Percentiles rank a stretch among this genome's conserved stretches.
phyloP scores from a whole-genome alignment of 495 filamentous ascomycete species.

The Umbilicaria muhlenbergii region DNA sequence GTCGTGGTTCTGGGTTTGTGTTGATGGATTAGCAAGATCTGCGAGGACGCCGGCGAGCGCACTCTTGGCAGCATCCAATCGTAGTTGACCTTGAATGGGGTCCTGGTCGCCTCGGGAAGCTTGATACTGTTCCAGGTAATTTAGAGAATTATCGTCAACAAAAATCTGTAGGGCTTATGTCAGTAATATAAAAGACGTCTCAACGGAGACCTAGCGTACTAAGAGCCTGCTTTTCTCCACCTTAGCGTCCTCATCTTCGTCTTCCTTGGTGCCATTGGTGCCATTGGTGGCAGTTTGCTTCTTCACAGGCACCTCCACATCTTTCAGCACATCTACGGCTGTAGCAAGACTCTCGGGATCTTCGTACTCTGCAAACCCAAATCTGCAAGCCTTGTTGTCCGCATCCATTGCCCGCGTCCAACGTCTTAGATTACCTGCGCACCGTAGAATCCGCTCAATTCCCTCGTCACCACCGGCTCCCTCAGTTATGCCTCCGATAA shows the following conservation, averaged over 20 bases:
- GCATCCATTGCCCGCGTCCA: conserved; percentile 77
- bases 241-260: conserved; percentile 36
- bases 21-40: conserved; percentile 55
- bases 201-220: conserved; percentile 20
- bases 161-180: conserved; percentile 33
- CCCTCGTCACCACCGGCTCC: conserved; percentile 64
- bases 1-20: conserved; percentile 31
- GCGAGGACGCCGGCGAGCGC: conserved; percentile 48
- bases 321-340: conserved; percentile 73
- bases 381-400: conserved; percentile 69
- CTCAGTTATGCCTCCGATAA: conserved; percentile 73
- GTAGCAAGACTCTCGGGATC: conserved; percentile 77
- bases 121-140: conserved; percentile 69
- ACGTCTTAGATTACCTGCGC: conserved; percentile 61
- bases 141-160: conserved; percentile 65
- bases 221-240: conserved; percentile 55
- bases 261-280: conserved; percentile 26
- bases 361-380: conserved; percentile 95
- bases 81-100: conserved; percentile 45
- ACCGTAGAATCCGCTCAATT: conserved; percentile 64
- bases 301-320: conserved; percentile 73
- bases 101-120: conserved; percentile 49
- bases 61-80: conserved; percentile 49
- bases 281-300: conserved; percentile 39
- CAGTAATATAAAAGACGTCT: conserved; percentile 3